These are phyloP conservation scores for Zoysia pacifica DNA, from an alignment of 176 grass and related monocot species.

Conservation along the genomic window DNA sequence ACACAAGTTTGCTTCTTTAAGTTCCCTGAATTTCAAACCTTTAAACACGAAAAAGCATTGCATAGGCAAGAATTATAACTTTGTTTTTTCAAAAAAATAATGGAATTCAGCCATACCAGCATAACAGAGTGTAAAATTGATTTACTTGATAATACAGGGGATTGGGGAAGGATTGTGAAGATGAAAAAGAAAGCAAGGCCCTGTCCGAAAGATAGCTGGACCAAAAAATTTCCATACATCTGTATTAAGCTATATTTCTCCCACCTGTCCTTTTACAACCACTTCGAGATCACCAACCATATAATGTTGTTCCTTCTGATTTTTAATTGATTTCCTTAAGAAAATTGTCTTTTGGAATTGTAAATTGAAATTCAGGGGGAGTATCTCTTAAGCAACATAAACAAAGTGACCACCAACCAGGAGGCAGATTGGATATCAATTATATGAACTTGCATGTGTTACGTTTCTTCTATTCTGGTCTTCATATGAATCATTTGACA, in stretches of 20 bases:
- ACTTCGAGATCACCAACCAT: neutral
- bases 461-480: constrained; percentile 30
- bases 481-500: constrained; percentile 43
- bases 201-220: neutral
- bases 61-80: neutral
- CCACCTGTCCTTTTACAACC: constrained; percentile 10
- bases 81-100: neutral
- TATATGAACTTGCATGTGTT: constrained; percentile 36
- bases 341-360: too few relatives aligned
- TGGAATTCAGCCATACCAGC: neutral
- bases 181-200: neutral
- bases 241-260: neutral
- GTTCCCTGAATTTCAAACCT: neutral
- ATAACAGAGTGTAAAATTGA: neutral
- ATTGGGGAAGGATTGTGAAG: neutral
- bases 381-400: constrained; percentile 29
- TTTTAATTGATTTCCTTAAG: too few relatives aligned
- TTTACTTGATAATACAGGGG: neutral
- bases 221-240: neutral
- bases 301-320: neutral
- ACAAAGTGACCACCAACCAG: constrained; percentile 38
- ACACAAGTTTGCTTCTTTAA: constrained; percentile 9
- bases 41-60: neutral
- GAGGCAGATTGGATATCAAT: constrained; percentile 38
- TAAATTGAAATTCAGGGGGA: neutral